Percentiles rank a stretch among this genome's conserved stretches.
phyloP scores from a whole-genome alignment of 2,329 filamentous ascomycete genomes.

The Alternaria triticimaculans region DNA sequence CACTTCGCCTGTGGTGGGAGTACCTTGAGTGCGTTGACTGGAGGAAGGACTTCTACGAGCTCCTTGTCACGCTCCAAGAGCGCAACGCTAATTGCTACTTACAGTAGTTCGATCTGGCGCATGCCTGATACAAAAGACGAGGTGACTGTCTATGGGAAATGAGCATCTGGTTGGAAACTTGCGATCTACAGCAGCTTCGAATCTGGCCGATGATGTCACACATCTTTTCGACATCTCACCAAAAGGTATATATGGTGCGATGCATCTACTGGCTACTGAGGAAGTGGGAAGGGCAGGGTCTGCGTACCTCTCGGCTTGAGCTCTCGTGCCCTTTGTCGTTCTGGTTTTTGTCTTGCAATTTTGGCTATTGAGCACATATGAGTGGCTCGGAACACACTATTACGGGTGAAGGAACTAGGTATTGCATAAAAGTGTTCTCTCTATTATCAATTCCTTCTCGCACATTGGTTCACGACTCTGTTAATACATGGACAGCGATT shows the following conservation, averaged over 20 bases:
- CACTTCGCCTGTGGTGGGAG: conserved; percentile 56
- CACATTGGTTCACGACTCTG: background rate
- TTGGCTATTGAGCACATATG: background rate
- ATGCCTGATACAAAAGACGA: background rate
- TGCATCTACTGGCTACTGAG: background rate
- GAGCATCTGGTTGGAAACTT: background rate
- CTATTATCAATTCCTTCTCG: background rate
- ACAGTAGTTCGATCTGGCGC: background rate
- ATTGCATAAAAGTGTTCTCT: conserved; percentile 2
- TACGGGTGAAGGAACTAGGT: background rate
- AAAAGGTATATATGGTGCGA: background rate
- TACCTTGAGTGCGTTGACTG: conserved; percentile 55
- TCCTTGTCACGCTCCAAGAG: conserved; percentile 42
- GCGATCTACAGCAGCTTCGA: background rate
- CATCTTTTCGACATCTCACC: background rate
- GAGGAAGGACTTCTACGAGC: conserved; percentile 51
- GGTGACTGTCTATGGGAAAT: background rate
- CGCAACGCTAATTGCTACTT: conserved; percentile 11
- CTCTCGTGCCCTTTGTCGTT: background rate
- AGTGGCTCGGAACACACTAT: background rate
- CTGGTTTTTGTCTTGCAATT: background rate
- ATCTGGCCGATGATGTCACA: background rate
- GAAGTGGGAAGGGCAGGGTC: background rate
- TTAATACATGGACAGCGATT: background rate
- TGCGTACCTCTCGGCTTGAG: background rate